Percentiles rank a stretch among this genome's conserved stretches.
Conservation (phyloP, 139 green algal genomes). For the Mesostigma viride region DNA sequence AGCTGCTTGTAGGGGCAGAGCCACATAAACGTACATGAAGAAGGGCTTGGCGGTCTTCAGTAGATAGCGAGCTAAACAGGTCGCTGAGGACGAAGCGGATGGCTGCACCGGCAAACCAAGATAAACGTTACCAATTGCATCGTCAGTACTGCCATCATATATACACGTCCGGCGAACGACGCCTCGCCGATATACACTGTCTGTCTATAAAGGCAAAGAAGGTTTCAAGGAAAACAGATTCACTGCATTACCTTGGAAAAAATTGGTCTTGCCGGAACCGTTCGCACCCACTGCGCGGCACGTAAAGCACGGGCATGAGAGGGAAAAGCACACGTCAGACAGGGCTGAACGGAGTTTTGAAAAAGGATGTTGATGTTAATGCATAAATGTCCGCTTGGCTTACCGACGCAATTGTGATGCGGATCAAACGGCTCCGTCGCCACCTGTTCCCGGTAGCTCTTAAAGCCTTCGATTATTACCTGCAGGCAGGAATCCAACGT, state of each 20-base stretch:
- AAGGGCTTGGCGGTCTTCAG: constrained; percentile 78
- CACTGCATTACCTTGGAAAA: constrained; percentile 96
- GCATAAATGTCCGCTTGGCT: constrained; percentile 17
- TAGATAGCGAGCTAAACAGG: constrained; percentile 50
- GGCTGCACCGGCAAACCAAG: constrained; percentile 67
- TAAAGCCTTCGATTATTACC: constrained; percentile 95
- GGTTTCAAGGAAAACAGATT: too few species aligned
- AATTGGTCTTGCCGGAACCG: constrained; percentile 97
- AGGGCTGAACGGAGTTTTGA: background rate
- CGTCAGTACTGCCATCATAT: too few species aligned
- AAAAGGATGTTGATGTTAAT: background rate
- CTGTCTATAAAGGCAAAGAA: too few species aligned
- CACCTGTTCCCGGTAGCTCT: constrained; percentile 92
- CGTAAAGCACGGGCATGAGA: too few species aligned
- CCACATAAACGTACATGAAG: constrained; percentile 90
- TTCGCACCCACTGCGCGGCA: constrained; percentile 97
- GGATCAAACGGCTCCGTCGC: constrained; percentile 70
- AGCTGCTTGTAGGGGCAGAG: too few species aligned
- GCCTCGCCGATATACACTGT: too few species aligned
- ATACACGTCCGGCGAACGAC: too few species aligned
- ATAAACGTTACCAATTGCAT: too few species aligned
- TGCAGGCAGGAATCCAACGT: too few species aligned
- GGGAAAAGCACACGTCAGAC: too few species aligned
- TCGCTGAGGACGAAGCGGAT: constrained; percentile 96
- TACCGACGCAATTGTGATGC: constrained; percentile 84